Base-by-base conservation (phyloP, 441 rosid genomes). In the Sinapis alba region DNA sequence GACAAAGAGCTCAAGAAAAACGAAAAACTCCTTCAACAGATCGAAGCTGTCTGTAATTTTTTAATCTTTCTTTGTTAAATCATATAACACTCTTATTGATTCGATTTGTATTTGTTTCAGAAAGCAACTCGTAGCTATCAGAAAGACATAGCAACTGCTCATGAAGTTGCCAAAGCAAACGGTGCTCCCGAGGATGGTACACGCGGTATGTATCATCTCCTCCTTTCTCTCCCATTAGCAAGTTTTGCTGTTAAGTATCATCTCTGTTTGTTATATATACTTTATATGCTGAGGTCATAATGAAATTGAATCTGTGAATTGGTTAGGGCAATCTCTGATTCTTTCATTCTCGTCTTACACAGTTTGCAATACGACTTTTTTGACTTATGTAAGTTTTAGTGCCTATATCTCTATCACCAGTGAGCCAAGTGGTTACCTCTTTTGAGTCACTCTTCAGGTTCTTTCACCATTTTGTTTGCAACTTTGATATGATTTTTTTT, bases 101-200 rank as follows among this genome's bases (percentile, higher is more conserved):
- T 34, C n/a, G 11, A 26, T 19, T 51, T 54, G 13, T 54, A 5
- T 23, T 23, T 56, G 0, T 0, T 77, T 74, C 85, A 95, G 99
- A 92, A 92, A 91, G 98, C 97, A 18, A 87, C 88, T 68, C 89
- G 87, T 41, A 88, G 95, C 84, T 94, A 94, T 82, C 99, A 95
- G 85, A 90, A 92, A 81, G 99, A 92, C 74, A 82, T 95, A 11
- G 93, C 82, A 21, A 86, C 72, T 75, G 72, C 88, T 79, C 81
- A 88, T 76, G 81, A 82, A 82, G 85, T 90, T 6, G 88, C 90
- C 16, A 83, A 89, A 65, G 86, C 82, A 10, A 73, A 89, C 65
- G 88, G 84, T 70, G 70, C 83, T 36, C 81, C 79, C n/a, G 88
- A 78, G 10, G 88, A 82, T 64, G 86, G 81, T 59, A 74, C 88